Base-by-base conservation (phyloP, 768 basidiomycete species). In the Lentinula guzmanii region DNA sequence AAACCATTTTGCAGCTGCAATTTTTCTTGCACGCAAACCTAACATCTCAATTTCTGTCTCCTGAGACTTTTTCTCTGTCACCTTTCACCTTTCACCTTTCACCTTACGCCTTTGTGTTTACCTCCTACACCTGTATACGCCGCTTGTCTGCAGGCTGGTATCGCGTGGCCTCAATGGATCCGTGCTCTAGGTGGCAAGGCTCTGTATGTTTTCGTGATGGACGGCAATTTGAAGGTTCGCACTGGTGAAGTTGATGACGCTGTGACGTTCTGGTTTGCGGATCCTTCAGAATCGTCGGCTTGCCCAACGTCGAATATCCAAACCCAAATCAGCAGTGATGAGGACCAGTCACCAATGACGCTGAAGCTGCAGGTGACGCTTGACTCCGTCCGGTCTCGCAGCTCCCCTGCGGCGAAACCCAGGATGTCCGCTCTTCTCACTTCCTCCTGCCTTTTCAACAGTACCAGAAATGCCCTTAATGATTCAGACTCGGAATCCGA, bases 401-500 rank as follows among this genome's bases (percentile, higher is more conserved):
- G n/a, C n/a, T 15, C 39, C 33, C 21, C 48, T 16, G 24, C 48
- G 16, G 39, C 16, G 4, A 34, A 18, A 50, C 50, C 50, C 31
- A 45, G 7, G 37, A 34, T 41, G 21, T 37, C 59, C 37, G 37
- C 16, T 42, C 51, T 52, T 16, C 48, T 28, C 33, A 34, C 9
- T 43, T 28, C 28, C 16, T 16, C 54, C 28, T 5, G 28, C 18
- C 52, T 16, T 42, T 13, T 50, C 43, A 37, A 6, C 28, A 10
- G 4, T 42, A 50, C 45, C 10, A 33, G 16, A 11, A 8, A 16
- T 13, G 8, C 59, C 51, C 13, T 8, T 53, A 34, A 42, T 31
- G 59, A 60, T 42, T 41, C 59, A 9, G 59, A 60, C 8, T 50
- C 59, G 16, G 59, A 51, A 37, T 60, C 59, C 52, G 59, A 60